Conservation (phyloP, 306 rosid genomes). For the Inga leiocalycina region DNA sequence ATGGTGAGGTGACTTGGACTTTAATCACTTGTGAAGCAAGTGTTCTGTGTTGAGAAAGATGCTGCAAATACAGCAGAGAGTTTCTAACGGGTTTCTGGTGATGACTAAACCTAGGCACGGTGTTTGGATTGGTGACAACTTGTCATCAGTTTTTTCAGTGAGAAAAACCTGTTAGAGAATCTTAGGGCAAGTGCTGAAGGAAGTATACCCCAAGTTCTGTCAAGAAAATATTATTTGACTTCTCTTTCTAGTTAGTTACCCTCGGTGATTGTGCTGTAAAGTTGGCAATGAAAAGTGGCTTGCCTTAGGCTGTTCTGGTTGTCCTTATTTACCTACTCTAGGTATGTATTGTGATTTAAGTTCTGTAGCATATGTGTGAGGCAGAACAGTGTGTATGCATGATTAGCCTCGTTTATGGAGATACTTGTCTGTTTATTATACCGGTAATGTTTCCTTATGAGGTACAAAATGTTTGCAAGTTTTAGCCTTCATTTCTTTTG, state of each 20-base stretch:
- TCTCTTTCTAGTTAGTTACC: background rate
- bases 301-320: background rate
- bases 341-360: background rate
- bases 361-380: background rate
- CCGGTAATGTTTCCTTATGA: background rate
- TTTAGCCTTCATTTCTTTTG: background rate
- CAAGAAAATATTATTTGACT: background rate
- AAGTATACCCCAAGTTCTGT: background rate
- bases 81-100: background rate
- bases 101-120: background rate
- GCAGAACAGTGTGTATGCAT: too few species aligned
- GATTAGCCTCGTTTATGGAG: background rate
- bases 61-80: background rate
- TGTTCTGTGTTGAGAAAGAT: background rate
- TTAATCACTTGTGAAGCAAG: background rate
- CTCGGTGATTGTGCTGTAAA: background rate
- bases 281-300: background rate
- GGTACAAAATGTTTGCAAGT: background rate
- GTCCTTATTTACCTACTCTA: background rate
- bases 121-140: background rate
- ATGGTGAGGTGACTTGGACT: background rate
- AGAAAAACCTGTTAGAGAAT: background rate
- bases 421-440: background rate
- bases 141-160: background rate
- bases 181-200: background rate